Conservation (phyloP, 2,329 filamentous ascomycete species). For the Zymoseptoria brevis region DNA sequence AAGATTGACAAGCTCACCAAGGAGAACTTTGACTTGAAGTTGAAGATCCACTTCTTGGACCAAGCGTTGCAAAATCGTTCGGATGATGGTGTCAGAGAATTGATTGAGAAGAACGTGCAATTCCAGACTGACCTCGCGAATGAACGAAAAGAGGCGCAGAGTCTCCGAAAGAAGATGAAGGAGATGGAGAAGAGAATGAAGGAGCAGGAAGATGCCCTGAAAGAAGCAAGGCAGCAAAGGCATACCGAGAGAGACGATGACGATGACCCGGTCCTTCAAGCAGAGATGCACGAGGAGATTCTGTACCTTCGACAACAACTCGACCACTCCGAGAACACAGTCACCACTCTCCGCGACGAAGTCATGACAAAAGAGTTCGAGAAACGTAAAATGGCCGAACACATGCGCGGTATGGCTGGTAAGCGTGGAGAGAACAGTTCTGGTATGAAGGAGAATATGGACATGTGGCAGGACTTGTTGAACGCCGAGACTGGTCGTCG, state of each 20-base stretch:
- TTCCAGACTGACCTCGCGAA: slow-evolving; percentile 84
- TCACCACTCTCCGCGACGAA: slow-evolving; percentile 74
- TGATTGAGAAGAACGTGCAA: slow-evolving; percentile 96
- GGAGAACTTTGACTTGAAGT: slow-evolving; percentile 95
- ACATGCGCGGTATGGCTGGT: slow-evolving; percentile 55
- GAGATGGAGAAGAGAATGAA: slow-evolving; percentile 76
- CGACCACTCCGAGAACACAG: slow-evolving; percentile 73
- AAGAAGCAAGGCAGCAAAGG: slow-evolving; percentile 38
- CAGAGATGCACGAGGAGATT: slow-evolving; percentile 75
- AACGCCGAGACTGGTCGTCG: slow-evolving; percentile 84
- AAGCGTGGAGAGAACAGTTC: slow-evolving; percentile 24
- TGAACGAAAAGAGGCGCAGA: slow-evolving; percentile 83
- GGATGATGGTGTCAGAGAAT: slow-evolving; percentile 93
- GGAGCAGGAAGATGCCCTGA: slow-evolving; percentile 47
- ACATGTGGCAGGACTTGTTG: slow-evolving; percentile 91
- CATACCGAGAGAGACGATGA: slow-evolving; percentile 29
- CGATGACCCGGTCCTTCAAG: slow-evolving; percentile 36
- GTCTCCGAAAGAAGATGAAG: slow-evolving; percentile 69
- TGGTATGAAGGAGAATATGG: slow-evolving; percentile 43
- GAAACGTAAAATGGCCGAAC: slow-evolving; percentile 76
- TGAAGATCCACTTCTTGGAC: slow-evolving; percentile 95
- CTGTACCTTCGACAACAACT: slow-evolving; percentile 75
- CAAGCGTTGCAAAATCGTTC: slow-evolving; percentile 88
- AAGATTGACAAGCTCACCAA: slow-evolving; percentile 95
- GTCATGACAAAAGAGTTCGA: slow-evolving; percentile 72